Base-by-base conservation (phyloP, 805 yeast genomes). In the Metschnikowia shivogae region DNA sequence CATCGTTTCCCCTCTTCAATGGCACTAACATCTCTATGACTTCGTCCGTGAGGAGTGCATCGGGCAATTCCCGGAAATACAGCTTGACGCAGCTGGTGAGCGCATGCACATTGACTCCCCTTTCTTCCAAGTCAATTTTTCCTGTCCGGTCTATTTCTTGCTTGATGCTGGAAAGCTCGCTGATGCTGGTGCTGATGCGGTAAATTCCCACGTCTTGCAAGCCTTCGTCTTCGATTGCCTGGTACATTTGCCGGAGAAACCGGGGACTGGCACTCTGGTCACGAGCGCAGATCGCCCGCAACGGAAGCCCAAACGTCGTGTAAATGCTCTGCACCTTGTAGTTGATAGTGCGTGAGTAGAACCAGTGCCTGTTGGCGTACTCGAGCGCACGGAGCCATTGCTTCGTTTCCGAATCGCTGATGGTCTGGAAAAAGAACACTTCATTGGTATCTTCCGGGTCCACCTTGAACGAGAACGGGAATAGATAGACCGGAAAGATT, bases 181-280 rank as follows among this genome's bases (percentile, higher is more conserved):
- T 67, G 24, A 77, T 51, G 0, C 82, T 76, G 0, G 82, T 75
- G 58, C 81, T 74, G 50, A 77, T 78, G 61, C 98, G 80, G 62
- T 92, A 92, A 11, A 92, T 72, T 13, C 98, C 98, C 43, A 88
- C 86, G 60, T 90, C 97, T 53, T 88, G 89, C 26, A 92, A 62
- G 0, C 98, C 97, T 43, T 90, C 78, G n/a, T 72, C 65, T 62
- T 92, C 98, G 52, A 92, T 86, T 54, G 84, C 93, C 37, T 74
- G 74, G 53, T 89, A 72, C 36, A 92, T 65, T 45, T 75, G 74
- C 30, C 75, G 80, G 45, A 90, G 80, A 35, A 90, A 78, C 5
- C 60, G 65, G 1, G 98, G 98, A 28, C 82, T 68, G 2, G 65
- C 49, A 0, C 80, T 65, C 8, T 76, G 68, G 53, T 89, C 96